Evolutionary conservation across 768 basidiomycete species (phyloP).

Genomic region (Mycena albidolilacea): DNA sequence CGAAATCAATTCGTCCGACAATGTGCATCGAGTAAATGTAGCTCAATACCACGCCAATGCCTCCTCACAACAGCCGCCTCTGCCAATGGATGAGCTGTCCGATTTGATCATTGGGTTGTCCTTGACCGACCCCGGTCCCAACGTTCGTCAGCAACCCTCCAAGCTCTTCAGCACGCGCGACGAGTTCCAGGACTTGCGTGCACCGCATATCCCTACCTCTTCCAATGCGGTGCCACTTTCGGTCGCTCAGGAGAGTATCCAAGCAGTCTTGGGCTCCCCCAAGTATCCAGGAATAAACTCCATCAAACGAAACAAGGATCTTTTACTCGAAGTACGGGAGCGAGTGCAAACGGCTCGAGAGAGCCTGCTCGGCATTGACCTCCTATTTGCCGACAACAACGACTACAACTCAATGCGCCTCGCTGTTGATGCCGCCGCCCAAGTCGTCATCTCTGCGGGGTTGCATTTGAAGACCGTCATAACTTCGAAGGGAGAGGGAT

Average conservation of each 20-base stretch:
- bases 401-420: conserved; percentile 16
- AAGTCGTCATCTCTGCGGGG: not conserved
- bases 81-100: conserved; percentile 10
- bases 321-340: not conserved
- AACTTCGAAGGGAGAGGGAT: not conserved
- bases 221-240: not conserved
- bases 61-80: not conserved
- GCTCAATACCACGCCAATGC: not conserved
- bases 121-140: conserved; percentile 25
- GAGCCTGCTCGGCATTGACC: not conserved
- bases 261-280: not conserved
- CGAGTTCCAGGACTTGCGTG: conserved; percentile 20
- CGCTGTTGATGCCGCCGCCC: conserved; percentile 10
- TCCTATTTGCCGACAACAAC: conserved; percentile 2
- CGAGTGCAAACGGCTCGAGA: conserved; percentile 10
- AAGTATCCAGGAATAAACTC: not conserved
- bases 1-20: not conserved
- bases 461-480: not conserved
- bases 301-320: not conserved
- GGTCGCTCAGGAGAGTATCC: not conserved
- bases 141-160: conserved; percentile 20
- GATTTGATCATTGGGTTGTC: conserved; percentile 6
- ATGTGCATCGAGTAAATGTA: conserved; percentile 5
- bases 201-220: not conserved
- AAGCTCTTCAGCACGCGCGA: conserved; percentile 28